These are phyloP conservation scores for Tilletiaria anomala DNA, from an alignment of 1,284 basidiomycete species.

Conservation along the genomic window DNA sequence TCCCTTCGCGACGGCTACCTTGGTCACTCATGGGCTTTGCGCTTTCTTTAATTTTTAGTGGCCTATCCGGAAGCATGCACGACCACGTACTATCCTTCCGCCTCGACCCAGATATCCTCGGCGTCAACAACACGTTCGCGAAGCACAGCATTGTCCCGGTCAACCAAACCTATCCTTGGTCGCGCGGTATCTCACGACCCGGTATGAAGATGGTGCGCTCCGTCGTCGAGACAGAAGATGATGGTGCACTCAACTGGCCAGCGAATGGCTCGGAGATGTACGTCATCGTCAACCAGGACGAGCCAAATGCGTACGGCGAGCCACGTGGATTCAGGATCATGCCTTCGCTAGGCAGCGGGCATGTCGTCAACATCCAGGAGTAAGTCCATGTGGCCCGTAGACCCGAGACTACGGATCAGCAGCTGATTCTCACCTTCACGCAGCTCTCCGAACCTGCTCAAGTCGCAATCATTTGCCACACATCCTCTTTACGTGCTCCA, in stretches of 20 bases:
- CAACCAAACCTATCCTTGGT: slow-evolving; percentile 32
- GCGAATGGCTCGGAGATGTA: slow-evolving; percentile 48
- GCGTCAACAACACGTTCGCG: slow-evolving; percentile 50
- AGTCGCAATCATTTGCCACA: slow-evolving; percentile 24
- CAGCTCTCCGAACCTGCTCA: slow-evolving; percentile 33
- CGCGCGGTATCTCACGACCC: slow-evolving; percentile 8
- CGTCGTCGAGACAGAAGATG: slow-evolving; percentile 49
- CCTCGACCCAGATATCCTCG: slow-evolving; percentile 52
- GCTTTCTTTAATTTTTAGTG: neutral
- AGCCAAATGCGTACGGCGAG: slow-evolving; percentile 42
- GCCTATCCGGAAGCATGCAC: slow-evolving; percentile 52
- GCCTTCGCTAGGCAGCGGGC: slow-evolving; percentile 15
- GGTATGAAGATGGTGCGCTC: slow-evolving; percentile 40
- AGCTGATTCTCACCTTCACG: slow-evolving; percentile 22
- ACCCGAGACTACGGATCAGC: too few species aligned
- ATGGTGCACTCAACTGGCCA: slow-evolving; percentile 46
- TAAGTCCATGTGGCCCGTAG: too few species aligned
- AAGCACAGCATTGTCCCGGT: slow-evolving; percentile 34
- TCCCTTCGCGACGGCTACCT: slow-evolving; percentile 49
- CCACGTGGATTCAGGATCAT: slow-evolving; percentile 37
- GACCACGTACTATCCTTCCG: slow-evolving; percentile 54
- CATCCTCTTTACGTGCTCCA: slow-evolving; percentile 25
- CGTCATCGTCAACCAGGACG: slow-evolving; percentile 51
- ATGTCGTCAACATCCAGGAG: too few species aligned
- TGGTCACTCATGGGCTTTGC: slow-evolving; percentile 9